A percentile compares a stretch with the other conserved stretches of the same genome.
Evolutionary conservation across 2,329 filamentous ascomycete species (phyloP).

Genomic region (Calonectria pseudoturangicola): DNA sequence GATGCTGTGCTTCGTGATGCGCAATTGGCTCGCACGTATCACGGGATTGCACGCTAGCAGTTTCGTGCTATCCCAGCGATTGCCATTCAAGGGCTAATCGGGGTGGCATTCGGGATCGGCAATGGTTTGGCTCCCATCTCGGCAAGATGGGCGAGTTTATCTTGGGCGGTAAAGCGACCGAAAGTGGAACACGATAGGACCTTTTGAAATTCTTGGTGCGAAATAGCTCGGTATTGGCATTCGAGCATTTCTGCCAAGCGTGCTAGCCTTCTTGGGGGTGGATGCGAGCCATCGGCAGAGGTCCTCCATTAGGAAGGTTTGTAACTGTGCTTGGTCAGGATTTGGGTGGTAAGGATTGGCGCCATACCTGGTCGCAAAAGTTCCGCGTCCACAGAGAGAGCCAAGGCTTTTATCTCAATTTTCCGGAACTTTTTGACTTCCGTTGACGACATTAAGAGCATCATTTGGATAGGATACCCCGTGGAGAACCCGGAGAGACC

Average conservation of each 20-base stretch:
- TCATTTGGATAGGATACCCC: constrained; percentile 10
- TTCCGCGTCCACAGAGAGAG: background rate
- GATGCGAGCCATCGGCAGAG: constrained; percentile 8
- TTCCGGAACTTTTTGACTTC: constrained; percentile 5
- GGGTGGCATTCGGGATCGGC: constrained; percentile 19
- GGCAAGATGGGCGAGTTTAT: constrained; percentile 24
- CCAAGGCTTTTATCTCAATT: constrained; percentile 13
- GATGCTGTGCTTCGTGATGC: background rate
- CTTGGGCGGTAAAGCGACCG: constrained; percentile 17
- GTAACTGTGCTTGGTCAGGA: background rate
- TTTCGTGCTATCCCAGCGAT: background rate
- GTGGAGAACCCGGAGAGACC: constrained; percentile 18
- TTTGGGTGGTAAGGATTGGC: background rate
- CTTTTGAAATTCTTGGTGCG: constrained; percentile 16
- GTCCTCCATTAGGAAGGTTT: constrained; percentile 32
- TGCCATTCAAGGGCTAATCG: background rate
- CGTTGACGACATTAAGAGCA: background rate
- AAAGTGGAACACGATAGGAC: constrained; percentile 30
- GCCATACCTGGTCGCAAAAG: constrained; percentile 9
- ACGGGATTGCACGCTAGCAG: background rate
- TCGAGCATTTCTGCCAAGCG: constrained; percentile 26
- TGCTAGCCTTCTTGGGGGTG: constrained; percentile 24
- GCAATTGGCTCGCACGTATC: background rate
- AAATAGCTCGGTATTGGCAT: constrained; percentile 18
- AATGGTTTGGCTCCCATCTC: constrained; percentile 4